Percentiles rank a stretch among this genome's conserved stretches.
Conservation (phyloP, 1,284 basidiomycete species). For the Irpex rosettiformis region DNA sequence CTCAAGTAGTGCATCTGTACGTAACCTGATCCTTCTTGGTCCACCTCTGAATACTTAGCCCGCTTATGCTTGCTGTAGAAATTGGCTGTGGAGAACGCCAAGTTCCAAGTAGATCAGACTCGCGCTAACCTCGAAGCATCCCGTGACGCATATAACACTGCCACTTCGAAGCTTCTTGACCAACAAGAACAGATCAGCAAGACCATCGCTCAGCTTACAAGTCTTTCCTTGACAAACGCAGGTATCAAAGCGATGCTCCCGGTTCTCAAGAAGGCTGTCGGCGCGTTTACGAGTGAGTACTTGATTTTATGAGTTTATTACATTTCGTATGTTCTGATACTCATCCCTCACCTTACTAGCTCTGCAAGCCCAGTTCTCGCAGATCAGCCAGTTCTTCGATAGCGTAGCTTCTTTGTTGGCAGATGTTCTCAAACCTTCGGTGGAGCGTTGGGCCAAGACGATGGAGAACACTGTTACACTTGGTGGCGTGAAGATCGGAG, state of each 20-base stretch:
- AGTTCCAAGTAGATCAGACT: constrained; percentile 1
- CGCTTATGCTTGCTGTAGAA: background rate
- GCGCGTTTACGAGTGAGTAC: background rate
- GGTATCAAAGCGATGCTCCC: constrained; percentile 2
- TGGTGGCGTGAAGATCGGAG: background rate
- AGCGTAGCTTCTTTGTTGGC: background rate
- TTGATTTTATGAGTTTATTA: background rate
- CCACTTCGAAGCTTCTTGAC: background rate
- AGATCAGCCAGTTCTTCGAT: constrained; percentile 2
- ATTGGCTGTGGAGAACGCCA: background rate
- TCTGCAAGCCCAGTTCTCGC: constrained; percentile 1
- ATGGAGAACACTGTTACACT: background rate
- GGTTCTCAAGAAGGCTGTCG: constrained; percentile 1
- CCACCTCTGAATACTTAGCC: no score
- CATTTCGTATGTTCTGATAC: background rate
- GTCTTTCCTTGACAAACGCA: constrained; percentile 1
- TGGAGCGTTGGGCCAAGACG: background rate
- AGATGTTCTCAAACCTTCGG: background rate
- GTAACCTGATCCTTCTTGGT: background rate
- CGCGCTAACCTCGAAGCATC: background rate
- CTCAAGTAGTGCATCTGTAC: background rate
- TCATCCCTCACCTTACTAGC: background rate
- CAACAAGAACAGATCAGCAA: constrained; percentile 1
- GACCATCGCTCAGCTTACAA: background rate
- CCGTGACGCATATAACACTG: background rate